Evolutionary conservation across 2,329 filamentous ascomycete genomes (phyloP).

Genomic region (Epichloe bromicola): DNA sequence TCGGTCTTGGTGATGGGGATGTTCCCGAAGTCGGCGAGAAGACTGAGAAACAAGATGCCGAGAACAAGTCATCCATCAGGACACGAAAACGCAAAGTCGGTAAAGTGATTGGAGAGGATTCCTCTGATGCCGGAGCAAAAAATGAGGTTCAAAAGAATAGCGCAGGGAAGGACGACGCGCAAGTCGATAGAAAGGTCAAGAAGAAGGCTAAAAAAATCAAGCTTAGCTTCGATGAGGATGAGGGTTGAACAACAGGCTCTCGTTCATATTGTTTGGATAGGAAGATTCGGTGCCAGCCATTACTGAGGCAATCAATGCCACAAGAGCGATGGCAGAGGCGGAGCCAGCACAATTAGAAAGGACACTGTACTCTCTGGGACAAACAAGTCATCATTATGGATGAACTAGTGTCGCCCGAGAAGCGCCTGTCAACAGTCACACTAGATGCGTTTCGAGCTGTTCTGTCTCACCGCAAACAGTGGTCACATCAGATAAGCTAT

Average conservation of each 20-base stretch:
- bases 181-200: constrained; percentile 24
- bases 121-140: constrained; percentile 14
- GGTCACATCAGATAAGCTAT: not conserved
- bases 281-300: too few relatives aligned
- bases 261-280: not conserved
- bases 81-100: constrained; percentile 41
- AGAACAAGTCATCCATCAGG: constrained; percentile 19
- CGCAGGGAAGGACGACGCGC: constrained; percentile 9
- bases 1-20: constrained; percentile 9
- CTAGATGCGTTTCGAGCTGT: not conserved
- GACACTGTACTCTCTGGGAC: not conserved
- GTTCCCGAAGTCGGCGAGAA: constrained; percentile 22
- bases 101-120: constrained; percentile 22
- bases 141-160: constrained; percentile 5
- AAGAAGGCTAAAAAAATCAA: constrained; percentile 53
- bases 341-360: not conserved
- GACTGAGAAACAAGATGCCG: constrained; percentile 10
- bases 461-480: constrained; percentile 2
- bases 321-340: not conserved
- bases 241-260: constrained; percentile 23
- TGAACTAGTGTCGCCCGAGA: not conserved
- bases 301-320: not conserved
- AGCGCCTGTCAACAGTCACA: constrained; percentile 1
- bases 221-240: constrained; percentile 53
- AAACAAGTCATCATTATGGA: not conserved